phyloP scores from a whole-genome alignment of 768 basidiomycete species.

The Candolleomyces efflorescens region DNA sequence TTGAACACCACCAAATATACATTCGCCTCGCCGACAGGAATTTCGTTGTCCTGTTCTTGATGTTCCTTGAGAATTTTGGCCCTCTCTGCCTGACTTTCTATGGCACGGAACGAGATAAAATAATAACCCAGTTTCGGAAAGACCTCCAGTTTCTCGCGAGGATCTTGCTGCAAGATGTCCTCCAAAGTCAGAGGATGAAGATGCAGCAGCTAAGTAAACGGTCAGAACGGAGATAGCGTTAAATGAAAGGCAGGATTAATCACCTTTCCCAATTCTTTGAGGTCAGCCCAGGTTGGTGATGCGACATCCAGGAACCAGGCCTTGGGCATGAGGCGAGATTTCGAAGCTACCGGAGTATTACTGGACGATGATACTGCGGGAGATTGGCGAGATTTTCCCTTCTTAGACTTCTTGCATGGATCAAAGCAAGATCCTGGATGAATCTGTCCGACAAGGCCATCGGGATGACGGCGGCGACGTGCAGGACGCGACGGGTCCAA shows the following conservation, averaged over 20 bases:
- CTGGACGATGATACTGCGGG: neutral
- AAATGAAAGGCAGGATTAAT: conserved; percentile 7
- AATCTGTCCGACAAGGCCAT: neutral
- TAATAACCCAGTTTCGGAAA: conserved; percentile 90
- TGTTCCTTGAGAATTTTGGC: conserved; percentile 30
- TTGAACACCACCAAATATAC: conserved; percentile 88
- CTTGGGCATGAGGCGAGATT: conserved; percentile 28
- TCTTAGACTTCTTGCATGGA: conserved; percentile 24
- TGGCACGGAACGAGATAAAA: conserved; percentile 81
- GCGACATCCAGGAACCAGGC: conserved; percentile 93
- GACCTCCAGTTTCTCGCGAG: conserved; percentile 85
- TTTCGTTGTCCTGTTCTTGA: conserved; percentile 22
- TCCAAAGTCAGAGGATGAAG: conserved; percentile 92
- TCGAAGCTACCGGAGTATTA: neutral
- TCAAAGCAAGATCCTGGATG: conserved; percentile 6
- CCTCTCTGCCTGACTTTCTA: conserved; percentile 52
- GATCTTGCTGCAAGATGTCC: conserved; percentile 89
- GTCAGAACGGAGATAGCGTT: neutral
- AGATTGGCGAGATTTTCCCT: conserved; percentile 44
- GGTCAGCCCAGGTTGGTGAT: conserved; percentile 84
- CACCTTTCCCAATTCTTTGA: conserved; percentile 82
- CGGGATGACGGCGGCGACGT: neutral
- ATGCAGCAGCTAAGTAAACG: conserved; percentile 59
- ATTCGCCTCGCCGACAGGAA: conserved; percentile 67
- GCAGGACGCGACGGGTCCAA: neutral